These are phyloP conservation scores for Cercospora nicotianae DNA, from an alignment of 2,329 filamentous ascomycete species.

Conservation along the genomic window DNA sequence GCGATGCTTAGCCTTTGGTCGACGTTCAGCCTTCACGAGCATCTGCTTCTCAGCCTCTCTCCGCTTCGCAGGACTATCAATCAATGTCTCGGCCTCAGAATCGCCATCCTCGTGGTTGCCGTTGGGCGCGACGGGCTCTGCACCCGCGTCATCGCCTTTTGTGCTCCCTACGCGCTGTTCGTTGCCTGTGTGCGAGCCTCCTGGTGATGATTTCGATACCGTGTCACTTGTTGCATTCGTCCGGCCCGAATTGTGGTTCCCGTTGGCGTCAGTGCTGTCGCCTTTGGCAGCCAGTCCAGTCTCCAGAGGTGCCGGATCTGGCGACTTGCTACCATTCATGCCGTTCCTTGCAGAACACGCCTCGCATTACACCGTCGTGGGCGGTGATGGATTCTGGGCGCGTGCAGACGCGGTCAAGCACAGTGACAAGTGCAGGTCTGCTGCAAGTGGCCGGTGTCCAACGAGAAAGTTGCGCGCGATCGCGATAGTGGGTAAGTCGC, in stretches of 20 bases:
- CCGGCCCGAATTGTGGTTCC: constrained; percentile 10
- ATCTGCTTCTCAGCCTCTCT: constrained; percentile 41
- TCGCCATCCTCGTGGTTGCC: constrained; percentile 41
- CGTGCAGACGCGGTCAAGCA: not conserved
- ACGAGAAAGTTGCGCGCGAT: not conserved
- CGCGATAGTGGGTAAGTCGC: not conserved
- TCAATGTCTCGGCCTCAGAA: constrained; percentile 54
- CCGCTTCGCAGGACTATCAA: constrained; percentile 46
- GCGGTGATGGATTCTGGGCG: constrained; percentile 11
- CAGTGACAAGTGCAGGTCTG: not conserved
- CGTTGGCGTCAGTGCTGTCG: constrained; percentile 8
- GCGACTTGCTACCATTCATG: constrained; percentile 37
- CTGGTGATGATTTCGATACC: constrained; percentile 10
- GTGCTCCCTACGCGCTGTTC: constrained; percentile 3
- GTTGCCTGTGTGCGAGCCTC: constrained; percentile 21
- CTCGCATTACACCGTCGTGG: constrained; percentile 17
- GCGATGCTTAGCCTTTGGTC: constrained; percentile 27
- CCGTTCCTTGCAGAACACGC: constrained; percentile 18
- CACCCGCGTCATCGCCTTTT: constrained; percentile 9
- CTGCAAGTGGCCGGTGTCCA: not conserved
- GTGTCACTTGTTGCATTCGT: constrained; percentile 4
- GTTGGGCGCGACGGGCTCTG: constrained; percentile 15
- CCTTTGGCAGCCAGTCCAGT: constrained; percentile 13
- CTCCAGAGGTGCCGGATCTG: constrained; percentile 26
- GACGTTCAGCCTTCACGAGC: constrained; percentile 26